Evolutionary conservation across 805 yeast species (phyloP), one percentile per base, ranked within the genome.

Genomic region (Yamadazyma akitaensis): DNA sequence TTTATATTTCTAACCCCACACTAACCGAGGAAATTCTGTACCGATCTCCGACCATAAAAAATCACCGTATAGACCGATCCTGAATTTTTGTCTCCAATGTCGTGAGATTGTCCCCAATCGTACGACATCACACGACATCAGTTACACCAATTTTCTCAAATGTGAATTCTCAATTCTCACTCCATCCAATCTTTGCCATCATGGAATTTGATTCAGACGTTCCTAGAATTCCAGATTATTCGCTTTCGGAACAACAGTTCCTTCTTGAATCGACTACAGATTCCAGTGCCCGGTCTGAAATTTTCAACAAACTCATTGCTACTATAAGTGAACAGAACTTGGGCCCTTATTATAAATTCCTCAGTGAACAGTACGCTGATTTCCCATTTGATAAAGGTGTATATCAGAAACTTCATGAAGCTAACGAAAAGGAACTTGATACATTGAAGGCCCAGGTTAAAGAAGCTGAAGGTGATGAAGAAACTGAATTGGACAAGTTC

Each of bases 401-500:
- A 30, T 86, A 84, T 61, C 63, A 78, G 24, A 53, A 71, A 32
- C 62, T 91, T 59, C 53, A 61, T 7, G 68, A 63, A 2, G 73
- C 62, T 21, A 94, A 91, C 63, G 78, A 75, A n/a, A 67, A 60
- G 37, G 75, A 79, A 43, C 75, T 86, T 25, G 65, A 51, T 60
- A 77, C 60, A 67, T 80, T 63, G 78, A 84, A 70, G 65, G 72
- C 61, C 58, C 75, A 65, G 72, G 80, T 77, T 47, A 73, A 69
- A 43, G 79, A 70, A 51, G 74, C 80, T 18, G 77, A 77, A 42
- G 80, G 76, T 47, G 89, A 82, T 48, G 88, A 84, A 50, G 97
- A 91, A 63, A 96, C 96, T 30, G 96, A 89, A 62, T 68, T 85
- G 53, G 96, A 89, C 60, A 77, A 82, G 33, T 82, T 90, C 8